Evolutionary conservation across 805 yeast genomes (phyloP).

Genomic region (Hyphopichia homilentoma): DNA sequence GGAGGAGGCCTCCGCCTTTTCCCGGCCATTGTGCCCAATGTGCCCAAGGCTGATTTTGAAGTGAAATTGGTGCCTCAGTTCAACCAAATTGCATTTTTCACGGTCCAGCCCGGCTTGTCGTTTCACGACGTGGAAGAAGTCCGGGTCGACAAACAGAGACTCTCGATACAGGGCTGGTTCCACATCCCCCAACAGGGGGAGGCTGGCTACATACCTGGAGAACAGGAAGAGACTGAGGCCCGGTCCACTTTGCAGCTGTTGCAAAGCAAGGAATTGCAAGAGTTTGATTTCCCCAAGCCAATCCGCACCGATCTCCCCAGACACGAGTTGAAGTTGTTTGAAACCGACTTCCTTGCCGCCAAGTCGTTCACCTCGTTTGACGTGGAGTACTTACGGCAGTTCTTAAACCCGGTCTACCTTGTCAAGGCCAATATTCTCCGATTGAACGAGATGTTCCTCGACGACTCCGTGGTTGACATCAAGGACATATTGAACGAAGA

Average conservation of each 20-base stretch:
- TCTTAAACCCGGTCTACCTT: slow-evolving; percentile 51
- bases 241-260: slow-evolving; percentile 74
- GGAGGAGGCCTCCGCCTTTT: slow-evolving; percentile 91
- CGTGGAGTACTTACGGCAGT: slow-evolving; percentile 46
- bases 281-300: slow-evolving; percentile 77
- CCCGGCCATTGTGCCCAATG: slow-evolving; percentile 83
- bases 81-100: slow-evolving; percentile 93
- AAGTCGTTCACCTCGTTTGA: slow-evolving; percentile 35
- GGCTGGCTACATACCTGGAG: slow-evolving; percentile 77
- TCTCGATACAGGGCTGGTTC: slow-evolving; percentile 98
- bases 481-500: slow-evolving; percentile 57
- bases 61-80: slow-evolving; percentile 82
- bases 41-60: slow-evolving; percentile 75
- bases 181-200: slow-evolving; percentile 96
- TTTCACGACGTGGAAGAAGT: slow-evolving; percentile 99
- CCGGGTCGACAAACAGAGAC: slow-evolving; percentile 80
- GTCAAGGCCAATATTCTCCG: slow-evolving; percentile 31
- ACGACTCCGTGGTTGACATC: slow-evolving; percentile 69
- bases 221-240: slow-evolving; percentile 73
- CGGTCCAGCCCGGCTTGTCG: slow-evolving; percentile 92
- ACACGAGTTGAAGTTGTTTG: slow-evolving; percentile 32
- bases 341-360: slow-evolving; percentile 9
- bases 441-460: slow-evolving; percentile 52
- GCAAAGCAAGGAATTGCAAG: slow-evolving; percentile 71
- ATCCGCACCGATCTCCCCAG: slow-evolving; percentile 40